phyloP scores from a whole-genome alignment of 495 filamentous ascomycete genomes.

The Venustampulla echinocandica region DNA sequence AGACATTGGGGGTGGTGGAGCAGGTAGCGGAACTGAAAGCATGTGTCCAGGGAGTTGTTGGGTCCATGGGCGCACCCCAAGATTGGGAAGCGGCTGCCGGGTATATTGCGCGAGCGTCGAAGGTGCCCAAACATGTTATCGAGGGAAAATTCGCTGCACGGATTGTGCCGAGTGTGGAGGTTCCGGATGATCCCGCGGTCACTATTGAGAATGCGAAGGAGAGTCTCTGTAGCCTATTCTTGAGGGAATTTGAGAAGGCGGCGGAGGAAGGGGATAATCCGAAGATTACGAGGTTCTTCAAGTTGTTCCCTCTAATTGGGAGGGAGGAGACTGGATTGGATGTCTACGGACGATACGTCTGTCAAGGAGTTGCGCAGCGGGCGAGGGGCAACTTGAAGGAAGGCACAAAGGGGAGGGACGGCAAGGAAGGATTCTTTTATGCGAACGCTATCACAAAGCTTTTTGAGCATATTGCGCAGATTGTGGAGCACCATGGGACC shows the following conservation, averaged over 20 bases:
- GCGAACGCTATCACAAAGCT: slow-evolving; percentile 82
- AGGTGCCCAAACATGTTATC: slow-evolving; percentile 70
- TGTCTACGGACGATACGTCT: slow-evolving; percentile 92
- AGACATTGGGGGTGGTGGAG: slow-evolving; percentile 85
- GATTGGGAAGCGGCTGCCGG: slow-evolving; percentile 96
- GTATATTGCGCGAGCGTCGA: slow-evolving; percentile 73
- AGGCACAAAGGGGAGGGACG: slow-evolving; percentile 33
- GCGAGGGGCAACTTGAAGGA: slow-evolving; percentile 73
- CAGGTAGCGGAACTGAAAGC: slow-evolving; percentile 94
- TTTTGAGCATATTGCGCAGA: slow-evolving; percentile 95
- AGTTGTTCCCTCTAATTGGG: slow-evolving; percentile 91
- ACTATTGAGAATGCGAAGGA: slow-evolving; percentile 83
- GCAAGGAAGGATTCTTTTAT: slow-evolving; percentile 75
- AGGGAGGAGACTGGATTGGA: slow-evolving; percentile 82
- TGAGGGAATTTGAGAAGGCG: slow-evolving; percentile 92
- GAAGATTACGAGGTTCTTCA: slow-evolving; percentile 92
- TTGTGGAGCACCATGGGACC: slow-evolving; percentile 81
- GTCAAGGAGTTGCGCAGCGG: slow-evolving; percentile 76
- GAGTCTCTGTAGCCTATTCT: slow-evolving; percentile 76
- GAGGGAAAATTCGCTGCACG: slow-evolving; percentile 82
- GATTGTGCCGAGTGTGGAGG: slow-evolving; percentile 91
- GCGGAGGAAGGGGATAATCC: slow-evolving; percentile 74
- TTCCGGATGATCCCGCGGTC: slow-evolving; percentile 80
- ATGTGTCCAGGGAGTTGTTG: slow-evolving; percentile 89
- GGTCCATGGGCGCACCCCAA: slow-evolving; percentile 93